phyloP scores from a whole-genome alignment of 2,329 filamentous ascomycete species.

The Colletotrichum ledebouriae region DNA sequence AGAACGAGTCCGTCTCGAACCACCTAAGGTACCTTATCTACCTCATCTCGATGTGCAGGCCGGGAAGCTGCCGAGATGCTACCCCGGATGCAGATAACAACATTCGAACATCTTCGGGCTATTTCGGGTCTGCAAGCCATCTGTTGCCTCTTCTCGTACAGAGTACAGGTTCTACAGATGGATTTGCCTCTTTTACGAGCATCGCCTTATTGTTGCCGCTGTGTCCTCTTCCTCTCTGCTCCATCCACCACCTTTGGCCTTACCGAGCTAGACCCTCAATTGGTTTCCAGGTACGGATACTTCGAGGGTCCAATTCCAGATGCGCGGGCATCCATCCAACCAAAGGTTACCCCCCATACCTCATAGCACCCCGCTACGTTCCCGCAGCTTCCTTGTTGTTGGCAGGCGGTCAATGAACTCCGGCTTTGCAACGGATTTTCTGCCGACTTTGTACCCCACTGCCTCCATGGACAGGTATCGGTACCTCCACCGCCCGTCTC shows the following conservation, averaged over 20 bases:
- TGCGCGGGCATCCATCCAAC: constrained; percentile 5
- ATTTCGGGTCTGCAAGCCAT: constrained; percentile 16
- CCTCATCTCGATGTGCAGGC: constrained; percentile 9
- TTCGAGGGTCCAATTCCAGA: constrained; percentile 14
- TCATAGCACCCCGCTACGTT: constrained; percentile 17
- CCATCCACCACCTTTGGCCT: neutral
- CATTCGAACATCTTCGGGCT: neutral
- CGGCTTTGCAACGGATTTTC: constrained; percentile 30
- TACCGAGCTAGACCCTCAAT: constrained; percentile 10
- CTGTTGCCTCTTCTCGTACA: neutral
- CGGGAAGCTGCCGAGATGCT: constrained; percentile 39
- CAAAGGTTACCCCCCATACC: constrained; percentile 31
- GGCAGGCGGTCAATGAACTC: constrained; percentile 26
- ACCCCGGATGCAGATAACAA: constrained; percentile 36
- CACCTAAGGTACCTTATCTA: too few relatives aligned
- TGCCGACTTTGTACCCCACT: constrained; percentile 37
- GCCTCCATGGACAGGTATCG: constrained; percentile 34
- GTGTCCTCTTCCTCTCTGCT: neutral
- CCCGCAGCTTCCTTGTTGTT: constrained; percentile 35
- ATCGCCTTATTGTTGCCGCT: neutral
- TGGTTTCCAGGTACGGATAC: neutral
- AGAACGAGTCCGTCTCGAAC: neutral
- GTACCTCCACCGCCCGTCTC: constrained; percentile 8
- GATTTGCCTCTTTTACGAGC: neutral
- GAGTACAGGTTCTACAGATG: neutral